Evolutionary conservation across 331 rosid species (phyloP), one percentile per base, ranked within the genome.

Genomic region (Rhamnella rubrinervis): DNA sequence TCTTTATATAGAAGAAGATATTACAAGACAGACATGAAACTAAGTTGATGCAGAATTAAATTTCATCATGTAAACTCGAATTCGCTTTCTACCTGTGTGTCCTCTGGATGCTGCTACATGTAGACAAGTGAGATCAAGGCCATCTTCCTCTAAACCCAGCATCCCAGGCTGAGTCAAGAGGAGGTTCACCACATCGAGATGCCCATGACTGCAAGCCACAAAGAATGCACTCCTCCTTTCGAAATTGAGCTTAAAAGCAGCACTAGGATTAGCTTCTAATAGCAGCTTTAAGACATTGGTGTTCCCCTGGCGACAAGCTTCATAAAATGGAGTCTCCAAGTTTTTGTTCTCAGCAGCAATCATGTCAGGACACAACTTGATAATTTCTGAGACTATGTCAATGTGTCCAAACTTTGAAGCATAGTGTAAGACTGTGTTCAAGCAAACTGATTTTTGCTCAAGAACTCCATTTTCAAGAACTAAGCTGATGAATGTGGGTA

Each of bases 251-350:
- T 75, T 81, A 67, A 58, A 63, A 56, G 76, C 82, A 37, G 87
- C 80, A 17, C 5, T 37, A 0, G 87, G 78, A 71, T 82, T 81
- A 65, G 73, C 84, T 51, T 78, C 81, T 1, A 85, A 37, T 16
- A 88, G 82, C 59, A 83, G 76, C 75, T 47, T 75, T 39, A 88
- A 58, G 35, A 85, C 59, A 21, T 37, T 38, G 25, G 25, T 75
- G 61, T 83, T 79, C 70, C 80, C 84, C 26, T 57, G 63, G 66
- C 60, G 47, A 66, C 91, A 83, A 63, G 87, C 91, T 65, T 83
- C 89, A 20, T 88, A 90, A 59, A 85, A n/a, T 37, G 91, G 87
- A 41, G 93, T 88, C 75, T 85, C 85, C 21, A 70, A 39, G 51
- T 72, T 58, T 51, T 77, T 79, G 71, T 88, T 81, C 75, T 75